Conservation (phyloP, 805 yeast genomes). For the Teunomyces pallodes region DNA sequence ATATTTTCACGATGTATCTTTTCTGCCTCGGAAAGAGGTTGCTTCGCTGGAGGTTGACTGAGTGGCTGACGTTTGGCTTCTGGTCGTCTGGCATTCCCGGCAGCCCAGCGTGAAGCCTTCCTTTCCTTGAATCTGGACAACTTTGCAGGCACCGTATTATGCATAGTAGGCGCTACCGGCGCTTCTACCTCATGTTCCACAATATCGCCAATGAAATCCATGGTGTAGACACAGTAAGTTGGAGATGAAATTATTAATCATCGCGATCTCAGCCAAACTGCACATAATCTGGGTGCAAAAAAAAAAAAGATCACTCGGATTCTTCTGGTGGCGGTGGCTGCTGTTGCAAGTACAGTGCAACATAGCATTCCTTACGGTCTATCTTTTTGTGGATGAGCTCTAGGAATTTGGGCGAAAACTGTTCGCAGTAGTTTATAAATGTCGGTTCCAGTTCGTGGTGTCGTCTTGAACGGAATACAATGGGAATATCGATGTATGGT, state of each 20-base stretch:
- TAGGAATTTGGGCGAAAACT: slow-evolving; percentile 7
- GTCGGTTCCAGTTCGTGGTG: background rate
- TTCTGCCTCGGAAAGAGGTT: slow-evolving; percentile 53
- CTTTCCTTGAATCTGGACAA: slow-evolving; percentile 21
- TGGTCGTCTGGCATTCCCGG: slow-evolving; percentile 7
- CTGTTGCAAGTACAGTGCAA: slow-evolving; percentile 8
- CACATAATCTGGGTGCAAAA: slow-evolving; percentile 1
- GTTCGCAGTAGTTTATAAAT: slow-evolving; percentile 4
- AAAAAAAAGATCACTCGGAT: background rate
- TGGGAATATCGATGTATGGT: slow-evolving; percentile 24
- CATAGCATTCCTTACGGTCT: slow-evolving; percentile 8
- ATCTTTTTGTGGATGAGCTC: slow-evolving; percentile 7
- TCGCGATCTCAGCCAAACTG: background rate
- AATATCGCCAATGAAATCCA: slow-evolving; percentile 74
- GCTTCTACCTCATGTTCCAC: slow-evolving; percentile 54
- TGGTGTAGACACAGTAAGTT: slow-evolving; percentile 15
- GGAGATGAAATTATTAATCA: slow-evolving; percentile 2
- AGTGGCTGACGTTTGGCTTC: slow-evolving; percentile 10
- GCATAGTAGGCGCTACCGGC: slow-evolving; percentile 31
- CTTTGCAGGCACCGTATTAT: slow-evolving; percentile 35
- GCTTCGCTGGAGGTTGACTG: background rate
- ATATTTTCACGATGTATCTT: slow-evolving; percentile 76
- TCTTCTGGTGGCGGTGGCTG: background rate
- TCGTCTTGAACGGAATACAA: slow-evolving; percentile 1
- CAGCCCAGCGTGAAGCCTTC: slow-evolving; percentile 52